Conservation (phyloP, 345 rosid species). For the Capsella bursapastoris region DNA sequence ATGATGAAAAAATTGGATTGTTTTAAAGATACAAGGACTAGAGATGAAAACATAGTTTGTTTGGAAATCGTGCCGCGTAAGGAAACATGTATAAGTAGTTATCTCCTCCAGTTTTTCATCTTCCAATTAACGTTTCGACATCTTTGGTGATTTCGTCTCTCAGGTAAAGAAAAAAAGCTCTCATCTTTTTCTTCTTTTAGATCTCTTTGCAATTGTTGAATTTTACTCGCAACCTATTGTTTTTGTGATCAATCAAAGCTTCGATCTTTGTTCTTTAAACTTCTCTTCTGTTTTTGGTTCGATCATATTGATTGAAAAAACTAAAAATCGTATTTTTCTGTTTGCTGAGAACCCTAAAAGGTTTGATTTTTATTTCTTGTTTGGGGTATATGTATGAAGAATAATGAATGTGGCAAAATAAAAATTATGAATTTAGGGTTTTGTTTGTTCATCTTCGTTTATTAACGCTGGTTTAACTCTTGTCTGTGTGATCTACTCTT, state of each 20-base stretch:
- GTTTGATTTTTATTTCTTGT: background rate
- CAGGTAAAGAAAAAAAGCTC: constrained; percentile 19
- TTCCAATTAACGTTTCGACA: constrained; percentile 29
- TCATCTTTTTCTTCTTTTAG: background rate
- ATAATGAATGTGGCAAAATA: background rate
- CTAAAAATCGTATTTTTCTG: background rate
- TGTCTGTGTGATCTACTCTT: background rate
- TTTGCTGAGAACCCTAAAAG: background rate
- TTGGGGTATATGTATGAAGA: background rate
- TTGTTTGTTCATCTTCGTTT: background rate
- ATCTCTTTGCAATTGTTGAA: background rate
- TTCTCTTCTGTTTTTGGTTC: constrained; percentile 4
- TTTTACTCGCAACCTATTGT: background rate
- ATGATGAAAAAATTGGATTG: background rate
- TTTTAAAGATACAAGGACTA: constrained; percentile 11
- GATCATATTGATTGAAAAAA: background rate
- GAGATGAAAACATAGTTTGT: background rate
- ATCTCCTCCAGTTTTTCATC: background rate
- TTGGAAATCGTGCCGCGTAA: constrained; percentile 36
- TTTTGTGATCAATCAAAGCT: background rate
- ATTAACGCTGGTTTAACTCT: background rate
- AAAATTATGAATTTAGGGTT: background rate
- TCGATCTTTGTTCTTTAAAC: background rate
- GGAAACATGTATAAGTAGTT: constrained; percentile 20
- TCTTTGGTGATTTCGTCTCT: constrained; percentile 11